phyloP scores from a whole-genome alignment of 192 early-diverging fungal species.

The Podila clonocystis region DNA sequence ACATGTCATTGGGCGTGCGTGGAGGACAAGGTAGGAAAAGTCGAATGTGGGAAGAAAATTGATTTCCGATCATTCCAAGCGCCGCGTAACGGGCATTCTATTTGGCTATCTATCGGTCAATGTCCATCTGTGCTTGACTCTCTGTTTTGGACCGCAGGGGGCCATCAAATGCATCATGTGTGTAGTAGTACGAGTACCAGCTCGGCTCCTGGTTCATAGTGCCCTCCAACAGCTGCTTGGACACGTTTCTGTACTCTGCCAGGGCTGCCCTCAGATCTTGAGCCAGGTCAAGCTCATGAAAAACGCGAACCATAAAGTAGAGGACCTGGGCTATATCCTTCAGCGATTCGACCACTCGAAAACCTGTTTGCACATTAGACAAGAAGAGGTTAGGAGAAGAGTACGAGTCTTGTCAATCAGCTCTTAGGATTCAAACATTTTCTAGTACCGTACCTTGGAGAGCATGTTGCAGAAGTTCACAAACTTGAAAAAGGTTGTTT shows the following conservation, averaged over 20 bases:
- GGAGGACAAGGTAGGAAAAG: too few species aligned
- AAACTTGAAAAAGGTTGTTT: not conserved
- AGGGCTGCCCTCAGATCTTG: constrained; percentile 2
- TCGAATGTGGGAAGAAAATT: too few species aligned
- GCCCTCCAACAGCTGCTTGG: not conserved
- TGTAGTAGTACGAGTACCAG: constrained; percentile 37
- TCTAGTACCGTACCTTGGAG: not conserved
- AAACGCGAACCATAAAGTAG: constrained; percentile 24
- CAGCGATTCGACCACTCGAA: constrained; percentile 12
- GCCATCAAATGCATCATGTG: constrained; percentile 29
- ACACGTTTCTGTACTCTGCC: not conserved
- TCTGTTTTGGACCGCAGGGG: constrained; percentile 9
- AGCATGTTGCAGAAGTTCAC: not conserved
- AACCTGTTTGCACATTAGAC: constrained; percentile 2
- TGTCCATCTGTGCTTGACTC: not conserved
- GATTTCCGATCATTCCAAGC: too few species aligned
- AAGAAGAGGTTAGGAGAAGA: not conserved
- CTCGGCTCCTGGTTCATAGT: constrained; percentile 22
- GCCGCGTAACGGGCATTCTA: too few species aligned
- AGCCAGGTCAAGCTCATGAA: not conserved
- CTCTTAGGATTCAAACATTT: not conserved
- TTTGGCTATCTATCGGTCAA: not conserved
- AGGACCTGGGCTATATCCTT: constrained; percentile 29
- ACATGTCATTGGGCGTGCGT: too few species aligned
- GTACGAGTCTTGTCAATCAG: too few species aligned